Evolutionary conservation across 257 asterid genomes (phyloP).

Genomic region (Solanum peruvianum): DNA sequence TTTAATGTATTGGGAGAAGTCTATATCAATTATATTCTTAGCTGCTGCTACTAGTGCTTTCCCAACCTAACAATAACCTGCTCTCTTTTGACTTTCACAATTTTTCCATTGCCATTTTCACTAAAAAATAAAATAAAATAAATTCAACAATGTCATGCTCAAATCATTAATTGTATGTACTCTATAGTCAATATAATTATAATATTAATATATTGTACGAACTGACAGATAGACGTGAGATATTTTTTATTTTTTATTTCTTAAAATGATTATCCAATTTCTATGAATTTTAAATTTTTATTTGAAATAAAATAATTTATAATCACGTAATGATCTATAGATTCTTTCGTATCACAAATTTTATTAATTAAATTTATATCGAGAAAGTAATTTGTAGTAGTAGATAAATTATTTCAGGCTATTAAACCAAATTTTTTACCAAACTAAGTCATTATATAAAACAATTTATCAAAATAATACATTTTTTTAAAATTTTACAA

Average conservation of each 20-base stretch:
- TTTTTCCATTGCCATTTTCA: neutral
- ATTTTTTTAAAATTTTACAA: too few species aligned
- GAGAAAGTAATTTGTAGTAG: neutral
- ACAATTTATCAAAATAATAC: too few species aligned
- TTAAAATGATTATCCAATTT: too few species aligned
- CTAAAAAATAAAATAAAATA: neutral
- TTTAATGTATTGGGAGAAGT: neutral
- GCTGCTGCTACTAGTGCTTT: neutral
- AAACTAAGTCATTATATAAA: too few species aligned
- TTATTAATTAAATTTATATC: neutral
- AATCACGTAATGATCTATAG: neutral
- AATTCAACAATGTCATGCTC: slow-evolving; percentile 9
- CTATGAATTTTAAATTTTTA: too few species aligned
- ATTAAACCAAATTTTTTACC: neutral
- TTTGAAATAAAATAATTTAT: neutral
- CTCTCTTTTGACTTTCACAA: slow-evolving; percentile 4
- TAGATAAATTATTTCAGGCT: neutral
- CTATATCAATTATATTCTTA: neutral
- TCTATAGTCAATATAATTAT: neutral
- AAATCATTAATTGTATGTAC: neutral
- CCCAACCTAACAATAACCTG: slow-evolving; percentile 14
- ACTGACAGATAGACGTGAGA: too few species aligned
- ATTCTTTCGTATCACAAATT: neutral
- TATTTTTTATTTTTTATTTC: too few species aligned
- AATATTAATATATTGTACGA: too few species aligned